Conservation (phyloP, 2,329 filamentous ascomycete species). For the Remersonia thermophila region DNA sequence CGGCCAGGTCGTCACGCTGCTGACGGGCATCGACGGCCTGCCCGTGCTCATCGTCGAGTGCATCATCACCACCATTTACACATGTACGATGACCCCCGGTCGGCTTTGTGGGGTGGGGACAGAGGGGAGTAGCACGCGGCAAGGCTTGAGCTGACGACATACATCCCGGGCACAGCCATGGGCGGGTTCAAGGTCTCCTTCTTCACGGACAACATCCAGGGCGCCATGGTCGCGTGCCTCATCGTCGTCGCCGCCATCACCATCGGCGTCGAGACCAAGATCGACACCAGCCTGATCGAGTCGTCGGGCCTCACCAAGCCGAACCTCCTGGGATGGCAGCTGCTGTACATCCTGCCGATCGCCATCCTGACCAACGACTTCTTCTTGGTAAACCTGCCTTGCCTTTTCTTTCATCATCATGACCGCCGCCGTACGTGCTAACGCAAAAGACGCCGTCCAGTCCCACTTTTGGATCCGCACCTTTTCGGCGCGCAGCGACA, state of each 20-base stretch:
- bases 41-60: conserved; percentile 69
- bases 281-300: conserved; percentile 56
- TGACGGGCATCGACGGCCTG: conserved; percentile 64
- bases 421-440: neutral
- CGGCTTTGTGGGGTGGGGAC: too few species aligned
- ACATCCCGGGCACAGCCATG: conserved; percentile 45
- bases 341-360: conserved; percentile 72
- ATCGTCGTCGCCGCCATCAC: conserved; percentile 66
- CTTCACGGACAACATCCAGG: conserved; percentile 72
- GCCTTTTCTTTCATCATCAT: neutral
- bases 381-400: conserved; percentile 51
- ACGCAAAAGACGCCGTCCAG: conserved; percentile 4
- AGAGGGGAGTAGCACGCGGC: too few species aligned
- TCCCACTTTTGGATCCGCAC: conserved; percentile 76
- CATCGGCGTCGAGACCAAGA: conserved; percentile 62
- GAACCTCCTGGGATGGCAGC: conserved; percentile 68
- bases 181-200: conserved; percentile 79
- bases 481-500: conserved; percentile 68
- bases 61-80: conserved; percentile 69
- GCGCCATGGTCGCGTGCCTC: conserved; percentile 61
- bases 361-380: conserved; percentile 77
- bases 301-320: conserved; percentile 56
- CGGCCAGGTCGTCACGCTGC: conserved; percentile 61
- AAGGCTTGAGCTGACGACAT: too few species aligned
- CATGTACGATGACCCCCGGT: too few species aligned